Conservation (phyloP, 495 filamentous ascomycete genomes). For the Penicillium egyptiacum region DNA sequence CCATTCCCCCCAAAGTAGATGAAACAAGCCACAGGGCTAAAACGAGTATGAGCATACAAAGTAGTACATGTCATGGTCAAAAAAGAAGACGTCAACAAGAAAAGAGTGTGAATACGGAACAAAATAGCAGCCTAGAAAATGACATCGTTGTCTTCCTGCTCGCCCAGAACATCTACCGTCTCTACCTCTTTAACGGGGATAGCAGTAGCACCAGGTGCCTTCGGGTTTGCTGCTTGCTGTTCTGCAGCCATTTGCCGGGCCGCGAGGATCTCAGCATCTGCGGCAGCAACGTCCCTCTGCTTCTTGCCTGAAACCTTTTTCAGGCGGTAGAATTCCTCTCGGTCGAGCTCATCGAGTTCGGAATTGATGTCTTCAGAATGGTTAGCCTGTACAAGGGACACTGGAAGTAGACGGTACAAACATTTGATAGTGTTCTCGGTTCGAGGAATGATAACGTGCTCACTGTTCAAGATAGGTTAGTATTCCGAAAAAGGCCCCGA, state of each 20-base stretch:
- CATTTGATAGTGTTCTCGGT: constrained; percentile 99
- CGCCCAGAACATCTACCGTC: constrained; percentile 70
- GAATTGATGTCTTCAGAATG: constrained; percentile 81
- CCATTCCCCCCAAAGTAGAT: constrained; percentile 14
- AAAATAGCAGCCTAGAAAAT: constrained; percentile 68
- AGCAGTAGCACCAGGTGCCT: constrained; percentile 30
- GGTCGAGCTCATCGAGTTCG: constrained; percentile 94
- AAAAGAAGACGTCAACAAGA: constrained; percentile 19
- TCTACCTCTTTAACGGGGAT: constrained; percentile 33
- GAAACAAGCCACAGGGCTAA: constrained; percentile 9
- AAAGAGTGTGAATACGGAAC: constrained; percentile 14
- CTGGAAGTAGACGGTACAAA: constrained; percentile 36
- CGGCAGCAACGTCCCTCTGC: constrained; percentile 73
- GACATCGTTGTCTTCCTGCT: constrained; percentile 88
- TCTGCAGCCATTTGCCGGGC: constrained; percentile 53
- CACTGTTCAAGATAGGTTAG: constrained; percentile 39
- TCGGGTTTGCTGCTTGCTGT: constrained; percentile 28
- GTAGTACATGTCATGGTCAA: constrained; percentile 27
- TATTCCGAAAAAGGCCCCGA: neutral
- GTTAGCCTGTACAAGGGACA: constrained; percentile 19
- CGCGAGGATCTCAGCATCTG: constrained; percentile 68
- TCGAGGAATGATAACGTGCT: constrained; percentile 96
- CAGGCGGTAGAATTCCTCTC: constrained; percentile 96
- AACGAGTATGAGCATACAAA: constrained; percentile 15
- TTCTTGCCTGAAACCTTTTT: constrained; percentile 99